A percentile compares a stretch with the other conserved stretches of the same genome.
Evolutionary conservation across 2,329 filamentous ascomycete species (phyloP).

Genomic region (Davidsoniella eucalypti): DNA sequence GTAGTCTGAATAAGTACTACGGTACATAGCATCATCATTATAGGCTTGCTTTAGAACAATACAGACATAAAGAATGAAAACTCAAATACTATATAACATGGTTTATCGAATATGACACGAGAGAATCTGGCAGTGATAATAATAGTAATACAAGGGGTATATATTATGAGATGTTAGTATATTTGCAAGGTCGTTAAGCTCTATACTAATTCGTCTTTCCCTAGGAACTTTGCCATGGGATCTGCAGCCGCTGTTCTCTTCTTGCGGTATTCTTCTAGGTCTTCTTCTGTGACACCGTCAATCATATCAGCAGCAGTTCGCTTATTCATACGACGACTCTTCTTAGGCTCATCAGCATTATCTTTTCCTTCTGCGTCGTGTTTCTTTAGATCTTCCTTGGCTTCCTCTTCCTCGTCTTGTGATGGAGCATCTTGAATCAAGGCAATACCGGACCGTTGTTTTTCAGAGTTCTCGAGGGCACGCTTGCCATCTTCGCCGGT

Average conservation of each 20-base stretch:
- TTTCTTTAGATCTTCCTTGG: conserved; percentile 18
- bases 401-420: conserved; percentile 17
- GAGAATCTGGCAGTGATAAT: too few relatives aligned
- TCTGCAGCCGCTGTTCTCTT: conserved; percentile 61
- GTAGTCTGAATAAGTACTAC: too few relatives aligned
- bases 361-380: conserved; percentile 15
- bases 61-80: not conserved
- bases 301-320: conserved; percentile 70
- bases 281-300: conserved; percentile 61
- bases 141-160: too few relatives aligned
- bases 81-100: too few relatives aligned
- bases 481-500: conserved; percentile 76
- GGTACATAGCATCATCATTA: too few relatives aligned
- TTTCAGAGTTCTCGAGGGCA: conserved; percentile 64
- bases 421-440: conserved; percentile 20
- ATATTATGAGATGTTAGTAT: too few relatives aligned
- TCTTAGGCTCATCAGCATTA: conserved; percentile 18
- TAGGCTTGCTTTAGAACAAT: not conserved
- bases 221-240: conserved; percentile 71
- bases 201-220: conserved; percentile 48
- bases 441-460: conserved; percentile 32
- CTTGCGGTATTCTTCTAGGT: conserved; percentile 71
- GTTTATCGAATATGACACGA: too few relatives aligned
- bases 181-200: not conserved
- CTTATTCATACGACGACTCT: conserved; percentile 25